A percentile compares a stretch with the other conserved stretches of the same genome.
Evolutionary conservation across 176 grass and related monocot species (phyloP).

Genomic region (Ananas comosus): DNA sequence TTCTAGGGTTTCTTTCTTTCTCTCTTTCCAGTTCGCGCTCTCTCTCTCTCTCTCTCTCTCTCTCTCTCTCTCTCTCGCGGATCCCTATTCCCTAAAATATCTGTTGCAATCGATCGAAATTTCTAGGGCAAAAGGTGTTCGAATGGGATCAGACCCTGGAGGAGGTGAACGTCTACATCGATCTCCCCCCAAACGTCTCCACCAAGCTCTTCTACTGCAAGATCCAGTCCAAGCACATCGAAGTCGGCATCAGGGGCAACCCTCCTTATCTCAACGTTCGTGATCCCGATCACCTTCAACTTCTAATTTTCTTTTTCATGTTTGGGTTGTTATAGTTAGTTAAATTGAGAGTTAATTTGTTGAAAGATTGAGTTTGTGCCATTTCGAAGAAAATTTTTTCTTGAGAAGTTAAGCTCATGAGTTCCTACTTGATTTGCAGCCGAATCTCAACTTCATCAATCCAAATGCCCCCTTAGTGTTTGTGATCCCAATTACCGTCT

Average conservation of each 20-base stretch:
- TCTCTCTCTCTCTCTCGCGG: neutral
- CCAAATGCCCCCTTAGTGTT: too few species aligned
- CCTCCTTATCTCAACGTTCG: slow-evolving; percentile 84
- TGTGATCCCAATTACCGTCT: too few species aligned
- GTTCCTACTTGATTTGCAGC: neutral
- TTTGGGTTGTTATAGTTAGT: neutral
- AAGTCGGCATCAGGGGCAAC: slow-evolving; percentile 78
- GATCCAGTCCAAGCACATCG: slow-evolving; percentile 64
- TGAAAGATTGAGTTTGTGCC: neutral
- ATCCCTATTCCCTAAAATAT: neutral
- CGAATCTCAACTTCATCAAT: too few species aligned
- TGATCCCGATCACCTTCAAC: neutral
- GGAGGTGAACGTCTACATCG: slow-evolving; percentile 88
- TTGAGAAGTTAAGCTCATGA: too few species aligned
- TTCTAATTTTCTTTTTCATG: neutral
- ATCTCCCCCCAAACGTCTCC: slow-evolving; percentile 67
- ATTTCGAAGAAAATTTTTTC: neutral
- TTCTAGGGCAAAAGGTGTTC: slow-evolving; percentile 92
- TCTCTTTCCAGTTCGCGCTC: neutral
- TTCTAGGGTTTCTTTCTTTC: slow-evolving; percentile 3
- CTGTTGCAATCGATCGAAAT: neutral
- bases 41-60: too few species aligned
- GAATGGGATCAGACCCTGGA: slow-evolving; percentile 98
- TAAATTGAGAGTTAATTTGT: neutral
- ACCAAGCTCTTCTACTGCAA: slow-evolving; percentile 69